Evolutionary conservation across 2,329 filamentous ascomycete species (phyloP).

Genomic region (Epichloe amarillans): DNA sequence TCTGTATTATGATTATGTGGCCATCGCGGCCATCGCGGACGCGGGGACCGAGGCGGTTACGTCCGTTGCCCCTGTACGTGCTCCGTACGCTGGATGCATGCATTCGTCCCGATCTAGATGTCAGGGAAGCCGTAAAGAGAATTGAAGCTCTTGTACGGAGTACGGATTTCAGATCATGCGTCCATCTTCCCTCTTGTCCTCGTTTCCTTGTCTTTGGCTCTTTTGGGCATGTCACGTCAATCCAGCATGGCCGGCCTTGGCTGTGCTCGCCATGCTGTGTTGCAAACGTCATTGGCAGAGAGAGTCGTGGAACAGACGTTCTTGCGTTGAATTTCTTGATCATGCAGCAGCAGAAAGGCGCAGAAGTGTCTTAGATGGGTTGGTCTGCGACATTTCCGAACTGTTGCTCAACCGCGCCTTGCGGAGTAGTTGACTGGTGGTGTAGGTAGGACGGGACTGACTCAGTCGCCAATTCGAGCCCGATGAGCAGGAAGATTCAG

Average conservation of each 20-base stretch:
- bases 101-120: not conserved
- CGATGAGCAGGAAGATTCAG: not conserved
- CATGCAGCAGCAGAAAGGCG: not conserved
- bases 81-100: not conserved
- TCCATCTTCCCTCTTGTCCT: not conserved
- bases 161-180: not conserved
- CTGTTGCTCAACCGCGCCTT: not conserved
- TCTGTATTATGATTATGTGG: not conserved
- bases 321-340: not conserved
- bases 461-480: not conserved
- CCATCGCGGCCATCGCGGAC: not conserved
- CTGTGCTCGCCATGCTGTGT: not conserved
- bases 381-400: not conserved
- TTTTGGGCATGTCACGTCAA: not conserved
- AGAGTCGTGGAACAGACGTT: not conserved
- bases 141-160: not conserved
- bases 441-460: not conserved
- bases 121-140: not conserved
- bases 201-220: not conserved
- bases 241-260: not conserved
- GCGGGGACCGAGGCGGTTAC: not conserved
- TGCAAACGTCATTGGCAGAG: not conserved
- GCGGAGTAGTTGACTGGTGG: not conserved
- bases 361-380: constrained; percentile 1
- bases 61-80: not conserved